These are phyloP conservation scores for Hemisphaericaspora xylanilytica DNA, from an alignment of 1,139 yeast genomes.

Conservation along the genomic window DNA sequence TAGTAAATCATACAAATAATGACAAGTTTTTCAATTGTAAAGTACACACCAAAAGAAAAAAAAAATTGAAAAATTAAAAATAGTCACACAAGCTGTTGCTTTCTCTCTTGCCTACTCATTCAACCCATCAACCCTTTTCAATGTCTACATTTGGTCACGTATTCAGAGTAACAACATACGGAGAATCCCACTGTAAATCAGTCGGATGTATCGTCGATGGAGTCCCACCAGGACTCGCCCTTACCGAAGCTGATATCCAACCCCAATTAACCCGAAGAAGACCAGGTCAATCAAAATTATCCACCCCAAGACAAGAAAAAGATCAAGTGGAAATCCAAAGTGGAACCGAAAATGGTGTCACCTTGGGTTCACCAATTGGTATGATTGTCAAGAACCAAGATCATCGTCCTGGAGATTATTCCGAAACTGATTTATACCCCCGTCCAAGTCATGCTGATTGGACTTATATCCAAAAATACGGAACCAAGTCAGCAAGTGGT, in stretches of 20 bases:
- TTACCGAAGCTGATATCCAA: slow-evolving; percentile 85
- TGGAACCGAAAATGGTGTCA: slow-evolving; percentile 87
- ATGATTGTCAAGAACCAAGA: slow-evolving; percentile 92
- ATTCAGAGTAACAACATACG: slow-evolving; percentile 84
- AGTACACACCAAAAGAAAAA: too few species aligned
- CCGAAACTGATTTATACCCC: slow-evolving; percentile 92
- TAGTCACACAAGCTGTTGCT: background rate
- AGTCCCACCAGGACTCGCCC: slow-evolving; percentile 89
- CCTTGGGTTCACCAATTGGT: slow-evolving; percentile 94
- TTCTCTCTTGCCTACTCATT: background rate
- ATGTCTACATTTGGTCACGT: slow-evolving; percentile 48
- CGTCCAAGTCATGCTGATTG: slow-evolving; percentile 98
- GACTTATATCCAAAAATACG: slow-evolving; percentile 88
- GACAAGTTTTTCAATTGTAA: too few species aligned
- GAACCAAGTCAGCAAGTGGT: slow-evolving; percentile 89
- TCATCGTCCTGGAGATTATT: slow-evolving; percentile 94
- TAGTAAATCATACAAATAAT: background rate
- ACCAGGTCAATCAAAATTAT: slow-evolving; percentile 91
- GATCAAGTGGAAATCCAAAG: slow-evolving; percentile 91
- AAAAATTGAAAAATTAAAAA: too few species aligned
- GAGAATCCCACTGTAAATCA: slow-evolving; percentile 97
- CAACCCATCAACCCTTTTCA: background rate
- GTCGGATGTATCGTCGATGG: slow-evolving; percentile 99
- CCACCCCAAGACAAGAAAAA: slow-evolving; percentile 95
- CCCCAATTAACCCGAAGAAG: slow-evolving; percentile 95